These are phyloP conservation scores for Allium cepa DNA, from an alignment of 106 monocot species.

Conservation along the genomic window DNA sequence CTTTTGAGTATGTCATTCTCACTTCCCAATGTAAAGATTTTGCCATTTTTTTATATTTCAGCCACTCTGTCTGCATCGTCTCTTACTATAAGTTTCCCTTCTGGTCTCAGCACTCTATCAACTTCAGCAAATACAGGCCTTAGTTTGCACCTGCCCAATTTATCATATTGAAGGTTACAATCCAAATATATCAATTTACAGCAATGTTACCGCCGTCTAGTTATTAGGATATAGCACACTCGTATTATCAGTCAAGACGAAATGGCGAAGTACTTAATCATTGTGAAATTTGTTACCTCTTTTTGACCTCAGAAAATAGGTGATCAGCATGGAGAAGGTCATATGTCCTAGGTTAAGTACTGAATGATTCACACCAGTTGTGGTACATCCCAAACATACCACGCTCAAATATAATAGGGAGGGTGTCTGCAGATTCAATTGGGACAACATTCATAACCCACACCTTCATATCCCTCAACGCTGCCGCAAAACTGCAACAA, in stretches of 20 bases:
- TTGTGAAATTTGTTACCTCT: slow-evolving; percentile 26
- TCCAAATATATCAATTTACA: slow-evolving; percentile 8
- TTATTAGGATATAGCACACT: slow-evolving; percentile 1
- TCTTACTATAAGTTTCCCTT: slow-evolving; percentile 58
- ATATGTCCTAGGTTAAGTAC: slow-evolving; percentile 76
- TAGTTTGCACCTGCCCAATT: slow-evolving; percentile 46
- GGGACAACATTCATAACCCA: slow-evolving; percentile 97
- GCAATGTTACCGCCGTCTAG: slow-evolving; percentile 47
- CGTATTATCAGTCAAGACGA: no score
- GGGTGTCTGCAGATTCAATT: slow-evolving; percentile 81
- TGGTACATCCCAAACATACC: slow-evolving; percentile 78
- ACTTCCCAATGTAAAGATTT: slow-evolving; percentile 55
- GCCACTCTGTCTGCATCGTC: slow-evolving; percentile 30
- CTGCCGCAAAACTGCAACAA: slow-evolving; percentile 73
- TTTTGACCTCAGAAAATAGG: slow-evolving; percentile 49
- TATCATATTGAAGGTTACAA: no score
- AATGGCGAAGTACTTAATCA: no score
- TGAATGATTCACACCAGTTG: slow-evolving; percentile 83
- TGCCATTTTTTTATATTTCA: slow-evolving; percentile 40
- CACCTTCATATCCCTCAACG: slow-evolving; percentile 62
- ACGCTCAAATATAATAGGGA: slow-evolving; percentile 86
- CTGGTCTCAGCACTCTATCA: slow-evolving; percentile 52
- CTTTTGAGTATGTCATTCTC: slow-evolving; percentile 35
- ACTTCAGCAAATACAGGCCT: slow-evolving; percentile 54
- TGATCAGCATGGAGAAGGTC: slow-evolving; percentile 62